Base-by-base conservation (phyloP, 2,329 filamentous ascomycete genomes). In the Fusarium sp. region DNA sequence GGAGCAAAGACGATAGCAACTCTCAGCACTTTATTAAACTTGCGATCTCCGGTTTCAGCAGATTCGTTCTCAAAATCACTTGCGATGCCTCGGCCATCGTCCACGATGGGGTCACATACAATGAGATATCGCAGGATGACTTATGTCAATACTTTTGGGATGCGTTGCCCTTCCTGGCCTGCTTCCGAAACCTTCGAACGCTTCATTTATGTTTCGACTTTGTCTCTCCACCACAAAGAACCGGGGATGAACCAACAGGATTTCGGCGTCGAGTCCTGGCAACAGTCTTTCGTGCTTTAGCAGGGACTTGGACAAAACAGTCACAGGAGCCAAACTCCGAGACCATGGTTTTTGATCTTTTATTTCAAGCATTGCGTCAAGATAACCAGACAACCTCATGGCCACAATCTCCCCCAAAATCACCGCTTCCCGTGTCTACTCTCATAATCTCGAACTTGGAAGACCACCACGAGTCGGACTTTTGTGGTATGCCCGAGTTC, bases 211-310 rank as follows among this genome's bases (percentile, higher is more conserved):
- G 32, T 15, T 47, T 46, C 1, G 24, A 46, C 4, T 3, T 12
- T 6, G 19, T 2, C 2, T 26, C 12, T 15, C 1, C 10, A 5
- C 3, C 12, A 3, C 3, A 0, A 0, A 19, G 13, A 7, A 9
- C 3, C 0, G 4, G 38, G 12, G 1, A 3, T 11, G 22, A 12
- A 3, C 28, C 34, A 2, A 48, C 1, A 0, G 2, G 15, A 7
- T 32, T 34, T 43, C 36, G 43, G 4, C 22, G 1, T 0, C 38
- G 5, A 12, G 9, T 40, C 1, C 1, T 48, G 12, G 15, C 12
- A 7, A 31, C n/a, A 12, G 1, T 40, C n/a, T 46, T 53, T 25
- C 28, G 25, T 3, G 26, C 19, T 28, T n/a, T 53, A 6, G 6
- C 3, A 4, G 25, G 48, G 9, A 41, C 41, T 0, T 13, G 25